Evolutionary conservation across 805 yeast genomes (phyloP).

Genomic region (Clavispora santaluciae): DNA sequence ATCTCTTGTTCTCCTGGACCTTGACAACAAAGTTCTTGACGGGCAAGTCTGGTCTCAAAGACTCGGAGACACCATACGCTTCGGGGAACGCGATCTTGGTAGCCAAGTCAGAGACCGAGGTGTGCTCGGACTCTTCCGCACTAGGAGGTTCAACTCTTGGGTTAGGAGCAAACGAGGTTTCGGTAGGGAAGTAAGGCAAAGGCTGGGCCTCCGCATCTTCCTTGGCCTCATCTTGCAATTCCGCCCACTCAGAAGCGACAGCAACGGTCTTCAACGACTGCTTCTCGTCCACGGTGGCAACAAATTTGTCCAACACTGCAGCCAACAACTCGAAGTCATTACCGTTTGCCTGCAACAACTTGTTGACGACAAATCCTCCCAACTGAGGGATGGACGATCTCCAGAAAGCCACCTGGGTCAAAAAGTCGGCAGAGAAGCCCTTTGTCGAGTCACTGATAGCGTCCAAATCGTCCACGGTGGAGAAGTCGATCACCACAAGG

Average conservation of each 20-base stretch:
- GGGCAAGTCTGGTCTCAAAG: conserved; percentile 86
- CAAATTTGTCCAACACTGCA: conserved; percentile 60
- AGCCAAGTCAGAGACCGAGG: conserved; percentile 46
- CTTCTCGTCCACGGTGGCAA: conserved; percentile 52
- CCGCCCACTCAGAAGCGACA: conserved; percentile 30
- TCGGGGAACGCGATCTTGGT: conserved; percentile 77
- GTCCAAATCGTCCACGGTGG: conserved; percentile 59
- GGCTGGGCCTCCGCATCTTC: conserved; percentile 17
- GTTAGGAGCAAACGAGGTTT: conserved; percentile 63
- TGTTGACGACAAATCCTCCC: conserved; percentile 64
- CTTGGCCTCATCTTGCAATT: conserved; percentile 26
- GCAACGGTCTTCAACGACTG: conserved; percentile 34
- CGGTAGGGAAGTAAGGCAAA: conserved; percentile 52
- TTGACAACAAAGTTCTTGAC: conserved; percentile 79
- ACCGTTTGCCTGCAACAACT: conserved; percentile 76
- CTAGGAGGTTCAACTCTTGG: conserved; percentile 36
- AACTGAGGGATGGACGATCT: conserved; percentile 57
- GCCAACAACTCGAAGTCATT: conserved; percentile 76
- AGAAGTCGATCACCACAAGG: conserved; percentile 57
- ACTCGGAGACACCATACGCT: conserved; percentile 55
- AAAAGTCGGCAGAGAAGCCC: conserved; percentile 69
- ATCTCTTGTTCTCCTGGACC: conserved; percentile 86
- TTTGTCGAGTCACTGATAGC: conserved; percentile 48
- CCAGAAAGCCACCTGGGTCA: conserved; percentile 81
- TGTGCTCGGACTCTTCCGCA: conserved; percentile 33